Evolutionary conservation across 768 basidiomycete species (phyloP).

Genomic region (Tylopilus rubrobrunneus): DNA sequence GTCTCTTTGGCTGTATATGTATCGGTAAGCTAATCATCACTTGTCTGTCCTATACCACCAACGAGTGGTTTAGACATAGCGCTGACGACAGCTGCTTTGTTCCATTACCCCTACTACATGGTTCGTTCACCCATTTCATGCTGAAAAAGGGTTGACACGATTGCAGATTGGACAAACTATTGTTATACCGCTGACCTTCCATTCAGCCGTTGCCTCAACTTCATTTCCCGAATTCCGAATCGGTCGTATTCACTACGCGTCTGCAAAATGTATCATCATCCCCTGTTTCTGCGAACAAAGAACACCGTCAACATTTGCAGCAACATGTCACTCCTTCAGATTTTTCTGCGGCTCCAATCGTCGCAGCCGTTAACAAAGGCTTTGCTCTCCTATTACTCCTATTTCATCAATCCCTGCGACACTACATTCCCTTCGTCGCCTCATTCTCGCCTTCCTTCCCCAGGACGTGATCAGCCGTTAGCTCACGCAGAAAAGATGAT

Average conservation of each 20-base stretch:
- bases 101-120: constrained; percentile 62
- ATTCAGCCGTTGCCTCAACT: constrained; percentile 53
- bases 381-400: constrained; percentile 57
- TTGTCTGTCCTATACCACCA: not conserved
- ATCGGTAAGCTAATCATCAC: constrained; percentile 38
- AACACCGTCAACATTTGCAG: constrained; percentile 46
- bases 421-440: constrained; percentile 29
- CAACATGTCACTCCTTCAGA: constrained; percentile 34
- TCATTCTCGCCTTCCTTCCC: constrained; percentile 34
- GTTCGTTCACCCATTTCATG: constrained; percentile 23
- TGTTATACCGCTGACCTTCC: constrained; percentile 55
- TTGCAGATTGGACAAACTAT: constrained; percentile 48
- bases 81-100: constrained; percentile 54
- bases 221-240: constrained; percentile 61
- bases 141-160: not conserved
- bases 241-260: constrained; percentile 51
- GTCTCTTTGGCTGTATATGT: constrained; percentile 56
- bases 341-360: constrained; percentile 32
- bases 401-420: constrained; percentile 32
- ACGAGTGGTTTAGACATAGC: constrained; percentile 49
- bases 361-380: constrained; percentile 30
- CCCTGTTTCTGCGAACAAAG: constrained; percentile 40
- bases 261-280: constrained; percentile 48
- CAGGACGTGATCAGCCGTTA: constrained; percentile 3
- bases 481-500: not conserved